These are phyloP conservation scores for Artomyces pyxidatus DNA, from an alignment of 768 basidiomycete species.

Conservation along the genomic window DNA sequence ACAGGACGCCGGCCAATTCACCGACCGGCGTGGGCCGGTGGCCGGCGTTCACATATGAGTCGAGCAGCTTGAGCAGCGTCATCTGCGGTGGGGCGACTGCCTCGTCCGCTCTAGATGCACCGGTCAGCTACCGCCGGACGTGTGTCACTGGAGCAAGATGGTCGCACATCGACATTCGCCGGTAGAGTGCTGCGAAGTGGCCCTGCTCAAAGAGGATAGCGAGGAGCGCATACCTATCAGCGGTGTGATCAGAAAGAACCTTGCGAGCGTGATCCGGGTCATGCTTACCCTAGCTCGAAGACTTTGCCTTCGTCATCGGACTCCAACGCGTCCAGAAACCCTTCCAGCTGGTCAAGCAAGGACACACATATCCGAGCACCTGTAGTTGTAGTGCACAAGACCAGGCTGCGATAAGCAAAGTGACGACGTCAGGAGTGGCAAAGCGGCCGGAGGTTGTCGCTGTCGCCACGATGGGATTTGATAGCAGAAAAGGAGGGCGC, in stretches of 20 bases:
- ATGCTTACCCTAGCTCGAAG: conserved; percentile 67
- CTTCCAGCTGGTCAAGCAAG: conserved; percentile 67
- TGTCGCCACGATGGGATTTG: not conserved
- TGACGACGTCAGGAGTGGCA: not conserved
- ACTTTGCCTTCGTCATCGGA: conserved; percentile 54
- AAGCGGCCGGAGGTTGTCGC: conserved; percentile 25
- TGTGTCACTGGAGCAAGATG: not conserved
- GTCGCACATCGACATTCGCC: conserved; percentile 9
- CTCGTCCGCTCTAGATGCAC: conserved; percentile 46
- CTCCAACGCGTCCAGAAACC: conserved; percentile 60
- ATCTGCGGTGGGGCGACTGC: conserved; percentile 79
- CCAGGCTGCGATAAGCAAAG: conserved; percentile 29
- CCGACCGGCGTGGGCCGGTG: not conserved
- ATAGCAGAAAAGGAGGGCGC: not conserved
- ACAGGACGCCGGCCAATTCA: conserved; percentile 4
- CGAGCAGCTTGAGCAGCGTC: conserved; percentile 79
- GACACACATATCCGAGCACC: conserved; percentile 61
- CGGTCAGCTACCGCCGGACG: not conserved
- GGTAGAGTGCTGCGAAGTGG: conserved; percentile 12
- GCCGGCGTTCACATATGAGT: conserved; percentile 65
- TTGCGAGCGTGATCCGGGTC: conserved; percentile 4
- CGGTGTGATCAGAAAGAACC: conserved; percentile 5
- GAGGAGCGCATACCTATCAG: conserved; percentile 13
- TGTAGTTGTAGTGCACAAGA: conserved; percentile 42
- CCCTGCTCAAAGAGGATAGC: conserved; percentile 13